Conservation (phyloP, 768 basidiomycete species). For the Heimioporus sp. region DNA sequence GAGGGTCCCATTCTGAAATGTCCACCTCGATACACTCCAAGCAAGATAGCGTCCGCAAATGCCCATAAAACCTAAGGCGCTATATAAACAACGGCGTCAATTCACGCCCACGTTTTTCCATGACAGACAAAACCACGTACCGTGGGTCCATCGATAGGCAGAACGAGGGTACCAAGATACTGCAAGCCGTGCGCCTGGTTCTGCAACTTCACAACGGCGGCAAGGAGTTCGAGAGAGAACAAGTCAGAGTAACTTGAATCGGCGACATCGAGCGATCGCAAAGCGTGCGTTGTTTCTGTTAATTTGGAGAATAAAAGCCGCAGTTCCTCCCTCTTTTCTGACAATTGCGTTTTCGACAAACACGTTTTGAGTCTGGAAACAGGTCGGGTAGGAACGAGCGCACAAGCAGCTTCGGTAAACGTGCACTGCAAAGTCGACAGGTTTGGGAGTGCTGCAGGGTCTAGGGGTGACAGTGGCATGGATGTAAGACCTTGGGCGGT, state of each 20-base stretch:
- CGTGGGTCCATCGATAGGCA: slow-evolving; percentile 48
- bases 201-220: slow-evolving; percentile 36
- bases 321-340: slow-evolving; percentile 55
- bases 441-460: slow-evolving; percentile 41
- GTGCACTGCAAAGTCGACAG: slow-evolving; percentile 63
- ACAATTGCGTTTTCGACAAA: slow-evolving; percentile 50
- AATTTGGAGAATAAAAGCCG: slow-evolving; percentile 45
- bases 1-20: slow-evolving; percentile 62
- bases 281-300: slow-evolving; percentile 39
- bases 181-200: slow-evolving; percentile 40
- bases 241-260: slow-evolving; percentile 56
- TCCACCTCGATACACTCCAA: slow-evolving; percentile 62
- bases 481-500: slow-evolving; percentile 10
- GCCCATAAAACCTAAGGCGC: slow-evolving; percentile 62
- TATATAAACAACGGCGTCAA: slow-evolving; percentile 24
- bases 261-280: slow-evolving; percentile 58
- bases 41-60: slow-evolving; percentile 49
- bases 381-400: slow-evolving; percentile 56
- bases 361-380: slow-evolving; percentile 66
- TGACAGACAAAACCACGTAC: slow-evolving; percentile 23
- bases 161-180: slow-evolving; percentile 63
- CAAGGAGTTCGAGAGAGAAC: slow-evolving; percentile 55
- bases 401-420: slow-evolving; percentile 60
- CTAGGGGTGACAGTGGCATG: slow-evolving; percentile 15
- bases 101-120: neutral